These are phyloP conservation scores for Botrytis aclada DNA, from an alignment of 2,329 filamentous ascomycete species.

Conservation along the genomic window DNA sequence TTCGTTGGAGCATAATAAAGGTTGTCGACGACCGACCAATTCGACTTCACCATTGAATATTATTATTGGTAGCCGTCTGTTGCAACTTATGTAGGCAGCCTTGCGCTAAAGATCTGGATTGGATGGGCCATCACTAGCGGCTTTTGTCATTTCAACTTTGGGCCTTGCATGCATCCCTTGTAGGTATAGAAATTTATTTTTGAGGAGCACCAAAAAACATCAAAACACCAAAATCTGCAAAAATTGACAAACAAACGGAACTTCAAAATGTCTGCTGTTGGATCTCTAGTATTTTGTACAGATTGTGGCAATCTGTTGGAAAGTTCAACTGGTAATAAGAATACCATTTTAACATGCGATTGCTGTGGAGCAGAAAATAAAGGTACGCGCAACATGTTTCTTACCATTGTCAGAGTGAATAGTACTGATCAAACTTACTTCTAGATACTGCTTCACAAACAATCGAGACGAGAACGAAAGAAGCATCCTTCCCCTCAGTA, in stretches of 20 bases:
- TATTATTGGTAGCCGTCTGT: conserved; percentile 2
- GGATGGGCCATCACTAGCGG: neutral
- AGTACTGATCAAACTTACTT: conserved; percentile 13
- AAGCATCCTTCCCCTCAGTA: conserved; percentile 86
- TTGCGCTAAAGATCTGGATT: conserved; percentile 21
- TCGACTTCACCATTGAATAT: conserved; percentile 8
- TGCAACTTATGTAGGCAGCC: conserved; percentile 20
- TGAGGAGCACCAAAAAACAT: neutral
- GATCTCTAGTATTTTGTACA: conserved; percentile 87
- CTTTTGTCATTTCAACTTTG: neutral
- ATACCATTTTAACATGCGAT: conserved; percentile 76
- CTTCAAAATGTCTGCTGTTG: conserved; percentile 75
- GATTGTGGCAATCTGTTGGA: conserved; percentile 90
- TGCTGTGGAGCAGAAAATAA: conserved; percentile 82
- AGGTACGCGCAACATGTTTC: conserved; percentile 51
- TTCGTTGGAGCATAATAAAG: neutral
- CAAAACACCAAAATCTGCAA: neutral
- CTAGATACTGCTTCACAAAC: conserved; percentile 69
- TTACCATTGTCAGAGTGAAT: neutral
- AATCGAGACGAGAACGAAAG: conserved; percentile 80
- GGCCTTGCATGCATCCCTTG: conserved; percentile 10
- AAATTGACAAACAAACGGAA: neutral
- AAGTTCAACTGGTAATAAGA: conserved; percentile 70
- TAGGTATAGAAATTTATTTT: conserved; percentile 7
- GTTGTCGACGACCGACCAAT: neutral